Base-by-base conservation (phyloP, 306 rosid genomes). In the Begonia masoniana region DNA sequence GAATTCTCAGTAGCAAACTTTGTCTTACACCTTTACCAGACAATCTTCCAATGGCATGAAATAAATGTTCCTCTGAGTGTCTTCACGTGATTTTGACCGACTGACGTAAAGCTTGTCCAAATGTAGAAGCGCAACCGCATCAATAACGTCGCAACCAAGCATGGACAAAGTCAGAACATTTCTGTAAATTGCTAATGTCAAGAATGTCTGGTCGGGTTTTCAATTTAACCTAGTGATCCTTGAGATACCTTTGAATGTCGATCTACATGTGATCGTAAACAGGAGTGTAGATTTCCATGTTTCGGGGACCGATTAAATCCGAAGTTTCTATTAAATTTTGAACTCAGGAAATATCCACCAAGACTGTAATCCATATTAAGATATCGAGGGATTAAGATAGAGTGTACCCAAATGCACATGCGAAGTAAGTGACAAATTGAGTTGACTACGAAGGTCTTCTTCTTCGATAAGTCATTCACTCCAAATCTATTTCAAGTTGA, bases 1-100 rank as follows among this genome's bases (percentile, higher is more conserved):
- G 92, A 86, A n/a, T 87, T 87, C 76, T 84, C 96, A 42, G 79
- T 87, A 0, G 96, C 87, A 14, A 87, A 87, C 62, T 83, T 87
- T 0, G 94, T 87, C 68, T 81, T 87, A 23, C 91, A 12, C 86
- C 94, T 75, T 87, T 87, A 47, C 94, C 94, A 1, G 96, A 83
- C 19, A 87, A 63, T 71, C 87, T 81, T 43, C 94, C 96, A 43
- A 87, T 76, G 41, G 94, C 96, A 17, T 87, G 89, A 35, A 94
- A 87, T 75, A 87, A 71, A 67, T 87, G 96, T 71, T 81, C 91
- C 96, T 47, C 78, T 54, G 5, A 87, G 87, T 8, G 87, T 87
- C 60, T 87, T 83, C 13, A 83, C 96, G 52, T 83, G n/a, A n/a
- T 94, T 76, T 83, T 87, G 68, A 81, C 78, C 13, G 94, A 87